Base-by-base conservation (phyloP, 2,329 filamentous ascomycete genomes). In the Akanthomyces lecanii region DNA sequence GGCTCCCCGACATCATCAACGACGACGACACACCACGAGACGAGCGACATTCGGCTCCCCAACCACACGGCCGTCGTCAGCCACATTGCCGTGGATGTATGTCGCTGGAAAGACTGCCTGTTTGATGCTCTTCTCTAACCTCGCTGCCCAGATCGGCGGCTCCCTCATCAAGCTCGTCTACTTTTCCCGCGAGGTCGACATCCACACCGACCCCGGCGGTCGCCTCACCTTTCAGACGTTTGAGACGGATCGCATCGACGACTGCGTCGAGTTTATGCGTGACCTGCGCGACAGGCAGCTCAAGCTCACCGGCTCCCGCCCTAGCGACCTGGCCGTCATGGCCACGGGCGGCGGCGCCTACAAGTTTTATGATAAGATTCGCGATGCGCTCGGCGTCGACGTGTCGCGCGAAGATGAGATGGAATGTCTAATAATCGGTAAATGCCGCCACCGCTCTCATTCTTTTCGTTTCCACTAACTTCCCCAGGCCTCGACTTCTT, bases 151-250 rank as follows among this genome's bases (percentile, higher is more conserved):
- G 91, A 98, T 99, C 75, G 95, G 95, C 67, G 95, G 95, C 68
- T 96, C 93, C 18, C 82, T 99, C 40, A 93, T 92, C 67, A 99
- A 99, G 79, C 86, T 99, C 52, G 95, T 99, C 65, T 99, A 97
- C 80, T 98, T 98, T 68, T 95, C 93, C 21, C 90, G 91, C 67
- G 95, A 98, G 76, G 85, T 89, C 48, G 85, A 89, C 72, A 36
- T 36, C 7, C 90, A 89, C 14, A 85, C 82, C 33, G 89, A 93
- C 69, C 88, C 90, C 56, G 95, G 95, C 62, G 95, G 95, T 62
- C 88, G 95, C 28, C 82, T 99, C 61, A 97, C 97, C 76, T 99
- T 99, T 73, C 84, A 96, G 71, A 96, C 89, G 71, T 98, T 98
- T 77, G 95, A 99, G 79, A 98, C 95, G 5, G 92, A 97, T 71